Percentiles rank a stretch among this genome's conserved stretches.
Conservation (phyloP, 768 basidiomycete genomes). For the Lactarius vividus region DNA sequence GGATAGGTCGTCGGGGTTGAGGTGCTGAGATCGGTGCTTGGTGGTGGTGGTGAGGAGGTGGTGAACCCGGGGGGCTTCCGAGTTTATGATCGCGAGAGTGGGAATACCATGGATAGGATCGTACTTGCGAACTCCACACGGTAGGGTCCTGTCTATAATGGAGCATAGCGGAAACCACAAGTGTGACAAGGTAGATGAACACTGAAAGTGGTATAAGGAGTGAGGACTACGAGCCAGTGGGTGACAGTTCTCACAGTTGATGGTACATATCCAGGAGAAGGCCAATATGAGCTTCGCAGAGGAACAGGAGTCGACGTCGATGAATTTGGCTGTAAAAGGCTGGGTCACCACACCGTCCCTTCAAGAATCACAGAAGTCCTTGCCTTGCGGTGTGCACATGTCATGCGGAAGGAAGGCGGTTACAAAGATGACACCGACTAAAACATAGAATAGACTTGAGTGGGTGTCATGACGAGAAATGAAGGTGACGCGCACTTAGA, state of each 20-base stretch:
- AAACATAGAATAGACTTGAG: not conserved
- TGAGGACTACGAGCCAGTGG: not conserved
- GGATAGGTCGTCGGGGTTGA: constrained; percentile 22
- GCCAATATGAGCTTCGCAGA: constrained; percentile 21
- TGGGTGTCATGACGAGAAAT: not conserved
- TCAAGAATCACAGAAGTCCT: not conserved
- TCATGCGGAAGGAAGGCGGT: constrained; percentile 15
- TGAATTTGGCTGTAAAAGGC: constrained; percentile 8
- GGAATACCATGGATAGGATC: constrained; percentile 23
- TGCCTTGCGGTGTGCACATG: constrained; percentile 23
- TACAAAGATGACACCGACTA: constrained; percentile 23
- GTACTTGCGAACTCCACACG: constrained; percentile 23
- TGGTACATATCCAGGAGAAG: constrained; percentile 27
- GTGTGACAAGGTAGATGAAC: constrained; percentile 17
- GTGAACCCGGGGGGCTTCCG: constrained; percentile 11
- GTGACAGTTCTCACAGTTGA: constrained; percentile 15
- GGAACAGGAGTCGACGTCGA: constrained; percentile 16
- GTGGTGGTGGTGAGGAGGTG: not conserved
- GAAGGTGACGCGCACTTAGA: constrained; percentile 10
- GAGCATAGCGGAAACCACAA: constrained; percentile 15
- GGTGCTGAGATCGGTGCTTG: constrained; percentile 17
- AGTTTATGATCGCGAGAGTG: constrained; percentile 11
- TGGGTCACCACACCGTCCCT: not conserved
- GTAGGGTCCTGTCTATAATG: constrained; percentile 16
- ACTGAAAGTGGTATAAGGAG: constrained; percentile 15